Percentiles rank a stretch among this genome's conserved stretches.
Evolutionary conservation across 2,329 filamentous ascomycete species (phyloP).

Genomic region (Fusarium fujikuroi): DNA sequence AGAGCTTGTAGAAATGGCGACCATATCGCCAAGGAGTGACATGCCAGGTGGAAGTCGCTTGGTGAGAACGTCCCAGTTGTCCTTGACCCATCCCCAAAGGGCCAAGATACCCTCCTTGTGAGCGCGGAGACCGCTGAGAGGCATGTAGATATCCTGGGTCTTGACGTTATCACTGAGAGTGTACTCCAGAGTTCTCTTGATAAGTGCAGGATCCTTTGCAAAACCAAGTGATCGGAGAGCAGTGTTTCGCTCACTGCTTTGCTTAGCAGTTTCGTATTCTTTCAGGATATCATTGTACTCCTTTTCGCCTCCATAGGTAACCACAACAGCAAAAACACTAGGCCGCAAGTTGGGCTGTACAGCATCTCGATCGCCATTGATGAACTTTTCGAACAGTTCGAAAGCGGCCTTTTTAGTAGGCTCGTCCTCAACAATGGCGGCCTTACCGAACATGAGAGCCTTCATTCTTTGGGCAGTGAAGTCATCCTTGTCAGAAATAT

Average conservation of each 20-base stretch:
- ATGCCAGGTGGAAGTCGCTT: slow-evolving; percentile 87
- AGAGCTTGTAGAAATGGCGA: slow-evolving; percentile 82
- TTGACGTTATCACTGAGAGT: slow-evolving; percentile 85
- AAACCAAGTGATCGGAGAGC: slow-evolving; percentile 86
- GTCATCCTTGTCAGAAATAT: slow-evolving; percentile 83
- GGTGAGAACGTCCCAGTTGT: slow-evolving; percentile 87
- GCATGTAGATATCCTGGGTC: slow-evolving; percentile 94
- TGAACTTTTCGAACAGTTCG: slow-evolving; percentile 90
- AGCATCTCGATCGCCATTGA: slow-evolving; percentile 79
- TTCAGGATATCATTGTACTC: slow-evolving; percentile 45
- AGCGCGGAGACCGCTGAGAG: slow-evolving; percentile 79
- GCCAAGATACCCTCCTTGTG: slow-evolving; percentile 82
- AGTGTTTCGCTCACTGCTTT: slow-evolving; percentile 87
- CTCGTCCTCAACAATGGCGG: slow-evolving; percentile 83
- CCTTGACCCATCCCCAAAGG: slow-evolving; percentile 84
- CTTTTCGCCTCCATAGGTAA: slow-evolving; percentile 83
- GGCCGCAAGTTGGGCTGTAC: slow-evolving; percentile 92
- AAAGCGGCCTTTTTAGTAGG: slow-evolving; percentile 81
- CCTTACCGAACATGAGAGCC: slow-evolving; percentile 85
- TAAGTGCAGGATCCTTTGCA: slow-evolving; percentile 79
- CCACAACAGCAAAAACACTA: slow-evolving; percentile 84
- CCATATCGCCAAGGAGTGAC: slow-evolving; percentile 85
- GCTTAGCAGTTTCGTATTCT: slow-evolving; percentile 62
- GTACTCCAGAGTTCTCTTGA: slow-evolving; percentile 81
- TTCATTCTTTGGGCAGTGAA: slow-evolving; percentile 97